These are phyloP conservation scores for Paracoccidioides brasiliensis DNA, from an alignment of 2,329 filamentous ascomycete species.

Conservation along the genomic window DNA sequence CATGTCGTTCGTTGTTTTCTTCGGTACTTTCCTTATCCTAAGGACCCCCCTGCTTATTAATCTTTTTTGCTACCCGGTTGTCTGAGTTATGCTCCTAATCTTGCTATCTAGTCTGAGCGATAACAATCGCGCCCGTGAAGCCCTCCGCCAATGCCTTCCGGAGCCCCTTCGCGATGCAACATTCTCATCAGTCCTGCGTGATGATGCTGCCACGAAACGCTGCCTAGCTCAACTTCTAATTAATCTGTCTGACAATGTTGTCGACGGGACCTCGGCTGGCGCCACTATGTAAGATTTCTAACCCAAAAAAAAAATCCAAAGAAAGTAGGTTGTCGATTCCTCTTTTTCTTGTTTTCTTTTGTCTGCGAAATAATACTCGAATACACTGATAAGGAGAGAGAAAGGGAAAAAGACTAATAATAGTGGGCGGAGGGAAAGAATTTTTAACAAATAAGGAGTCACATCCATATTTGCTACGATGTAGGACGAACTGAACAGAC, in stretches of 20 bases:
- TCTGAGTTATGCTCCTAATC: background rate
- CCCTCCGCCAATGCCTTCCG: conserved; percentile 85
- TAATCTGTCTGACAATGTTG: conserved; percentile 84
- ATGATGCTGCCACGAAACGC: conserved; percentile 93
- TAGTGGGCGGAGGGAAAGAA: too few relatives aligned
- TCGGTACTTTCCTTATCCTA: conserved; percentile 41
- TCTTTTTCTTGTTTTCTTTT: conserved; percentile 15
- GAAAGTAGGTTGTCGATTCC: conserved; percentile 11
- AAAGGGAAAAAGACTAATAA: background rate
- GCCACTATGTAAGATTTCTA: conserved; percentile 25
- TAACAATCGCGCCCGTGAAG: conserved; percentile 89
- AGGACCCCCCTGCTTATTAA: background rate
- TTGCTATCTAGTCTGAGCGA: conserved; percentile 60
- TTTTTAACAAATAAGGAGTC: background rate
- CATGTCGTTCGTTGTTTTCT: conserved; percentile 96
- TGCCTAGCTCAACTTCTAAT: conserved; percentile 95
- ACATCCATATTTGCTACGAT: background rate
- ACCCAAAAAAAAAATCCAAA: conserved; percentile 8
- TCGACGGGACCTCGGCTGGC: conserved; percentile 33
- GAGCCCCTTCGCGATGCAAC: conserved; percentile 98
- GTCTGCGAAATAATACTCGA: background rate
- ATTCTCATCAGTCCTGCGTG: conserved; percentile 88
- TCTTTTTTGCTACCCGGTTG: background rate
- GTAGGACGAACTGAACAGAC: background rate
- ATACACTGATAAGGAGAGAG: background rate